phyloP scores from a whole-genome alignment of 116 monocot species.

The Posidonia oceanica region DNA sequence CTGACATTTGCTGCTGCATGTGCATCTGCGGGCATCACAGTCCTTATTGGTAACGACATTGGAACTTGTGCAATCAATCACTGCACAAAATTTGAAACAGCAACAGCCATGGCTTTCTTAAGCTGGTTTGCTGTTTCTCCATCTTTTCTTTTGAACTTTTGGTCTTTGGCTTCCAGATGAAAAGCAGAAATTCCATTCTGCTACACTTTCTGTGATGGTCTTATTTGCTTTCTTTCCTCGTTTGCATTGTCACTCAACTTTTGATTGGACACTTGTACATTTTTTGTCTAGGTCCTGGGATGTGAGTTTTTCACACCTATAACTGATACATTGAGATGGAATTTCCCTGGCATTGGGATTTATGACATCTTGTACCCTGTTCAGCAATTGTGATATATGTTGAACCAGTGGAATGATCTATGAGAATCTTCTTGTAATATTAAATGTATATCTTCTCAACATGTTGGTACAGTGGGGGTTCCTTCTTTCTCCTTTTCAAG shows the following conservation, averaged over 20 bases:
- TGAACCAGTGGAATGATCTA: not conserved
- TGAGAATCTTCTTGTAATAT: not conserved
- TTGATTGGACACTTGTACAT: not conserved
- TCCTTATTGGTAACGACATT: slow-evolving; percentile 67
- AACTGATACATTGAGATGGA: not conserved
- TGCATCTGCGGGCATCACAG: slow-evolving; percentile 75
- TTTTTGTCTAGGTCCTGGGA: no score
- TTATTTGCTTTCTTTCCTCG: not conserved
- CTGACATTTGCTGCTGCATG: slow-evolving; percentile 65
- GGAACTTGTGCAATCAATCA: slow-evolving; percentile 36
- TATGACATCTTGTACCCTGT: not conserved
- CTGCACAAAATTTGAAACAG: slow-evolving; percentile 53
- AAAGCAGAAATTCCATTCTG: not conserved
- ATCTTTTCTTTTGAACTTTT: slow-evolving; percentile 68
- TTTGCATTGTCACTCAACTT: not conserved
- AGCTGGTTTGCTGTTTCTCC: slow-evolving; percentile 57
- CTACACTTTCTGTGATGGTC: not conserved
- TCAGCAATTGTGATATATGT: not conserved
- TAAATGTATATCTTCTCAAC: no score
- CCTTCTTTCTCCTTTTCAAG: no score
- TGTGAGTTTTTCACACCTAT: not conserved
- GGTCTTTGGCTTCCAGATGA: slow-evolving; percentile 55
- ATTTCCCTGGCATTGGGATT: not conserved
- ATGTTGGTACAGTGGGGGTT: no score
- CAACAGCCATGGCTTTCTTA: slow-evolving; percentile 66